These are phyloP conservation scores for Closterium sp. DNA, from an alignment of 139 green algal species.

Conservation along the genomic window DNA sequence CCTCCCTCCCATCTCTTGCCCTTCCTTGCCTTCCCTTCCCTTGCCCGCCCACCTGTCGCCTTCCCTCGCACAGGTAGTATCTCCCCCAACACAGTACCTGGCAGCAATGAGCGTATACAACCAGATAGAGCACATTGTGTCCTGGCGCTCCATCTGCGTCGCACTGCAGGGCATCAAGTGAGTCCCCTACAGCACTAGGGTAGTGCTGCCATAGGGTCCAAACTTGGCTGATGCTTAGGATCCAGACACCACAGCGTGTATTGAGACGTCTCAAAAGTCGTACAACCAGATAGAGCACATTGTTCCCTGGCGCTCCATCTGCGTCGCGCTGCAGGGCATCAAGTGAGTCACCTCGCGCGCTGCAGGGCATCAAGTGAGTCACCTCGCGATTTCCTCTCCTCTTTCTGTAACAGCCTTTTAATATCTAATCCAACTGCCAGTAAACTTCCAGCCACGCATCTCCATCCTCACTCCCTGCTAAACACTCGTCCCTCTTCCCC, in stretches of 20 bases:
- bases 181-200: not conserved
- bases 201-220: no score
- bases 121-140: not conserved
- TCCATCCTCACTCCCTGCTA: no score
- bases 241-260: not conserved
- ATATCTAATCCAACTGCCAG: no score
- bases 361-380: conserved; percentile 36
- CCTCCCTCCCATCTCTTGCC: no score
- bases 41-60: no score
- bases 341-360: conserved; percentile 8
- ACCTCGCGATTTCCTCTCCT: no score
- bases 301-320: not conserved
- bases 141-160: not conserved
- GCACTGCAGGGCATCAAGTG: conserved; percentile 34
- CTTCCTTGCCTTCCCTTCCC: no score
- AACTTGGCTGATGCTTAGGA: no score
- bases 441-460: no score
- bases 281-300: not conserved
- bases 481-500: not conserved
- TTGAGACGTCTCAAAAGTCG: not conserved
- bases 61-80: not conserved
- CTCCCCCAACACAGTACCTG: no score
- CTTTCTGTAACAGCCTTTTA: no score
- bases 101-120: no score
- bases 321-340: conserved; percentile 20